Percentiles rank a stretch among this genome's conserved stretches.
Evolutionary conservation across 2,329 filamentous ascomycete species (phyloP).

Genomic region (Diplocarpon rosae): DNA sequence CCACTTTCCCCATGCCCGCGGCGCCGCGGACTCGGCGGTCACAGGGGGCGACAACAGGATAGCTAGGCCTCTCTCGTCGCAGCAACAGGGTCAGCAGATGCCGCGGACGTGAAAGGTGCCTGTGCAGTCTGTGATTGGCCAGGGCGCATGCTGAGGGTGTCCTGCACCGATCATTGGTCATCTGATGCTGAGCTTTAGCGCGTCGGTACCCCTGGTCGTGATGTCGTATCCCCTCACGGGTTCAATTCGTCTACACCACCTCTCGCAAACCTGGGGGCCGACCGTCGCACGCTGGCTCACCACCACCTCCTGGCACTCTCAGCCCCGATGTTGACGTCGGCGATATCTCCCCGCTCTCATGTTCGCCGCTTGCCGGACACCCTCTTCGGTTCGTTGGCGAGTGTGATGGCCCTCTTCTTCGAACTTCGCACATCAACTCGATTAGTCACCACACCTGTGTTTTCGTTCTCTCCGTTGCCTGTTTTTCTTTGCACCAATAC

Average conservation of each 20-base stretch:
- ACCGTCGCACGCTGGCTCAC: background rate
- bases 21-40: conserved; percentile 17
- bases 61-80: conserved; percentile 16
- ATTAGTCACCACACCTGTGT: background rate
- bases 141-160: conserved; percentile 19
- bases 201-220: conserved; percentile 7
- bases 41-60: conserved; percentile 18
- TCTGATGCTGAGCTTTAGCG: conserved; percentile 16
- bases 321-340: background rate
- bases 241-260: conserved; percentile 9
- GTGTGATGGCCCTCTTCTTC: background rate
- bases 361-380: conserved; percentile 6
- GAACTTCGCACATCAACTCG: too few relatives aligned
- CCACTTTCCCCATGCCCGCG: conserved; percentile 18
- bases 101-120: conserved; percentile 19
- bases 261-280: conserved; percentile 1
- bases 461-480: background rate
- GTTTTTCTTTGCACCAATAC: background rate
- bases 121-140: conserved; percentile 18
- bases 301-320: background rate
- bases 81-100: conserved; percentile 25
- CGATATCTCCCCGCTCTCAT: background rate
- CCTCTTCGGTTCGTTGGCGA: background rate
- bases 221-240: conserved; percentile 21
- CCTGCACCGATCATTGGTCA: conserved; percentile 23